These are phyloP conservation scores for Sphaerostilbella broomeana DNA, from an alignment of 2,329 filamentous ascomycete genomes.

Conservation along the genomic window DNA sequence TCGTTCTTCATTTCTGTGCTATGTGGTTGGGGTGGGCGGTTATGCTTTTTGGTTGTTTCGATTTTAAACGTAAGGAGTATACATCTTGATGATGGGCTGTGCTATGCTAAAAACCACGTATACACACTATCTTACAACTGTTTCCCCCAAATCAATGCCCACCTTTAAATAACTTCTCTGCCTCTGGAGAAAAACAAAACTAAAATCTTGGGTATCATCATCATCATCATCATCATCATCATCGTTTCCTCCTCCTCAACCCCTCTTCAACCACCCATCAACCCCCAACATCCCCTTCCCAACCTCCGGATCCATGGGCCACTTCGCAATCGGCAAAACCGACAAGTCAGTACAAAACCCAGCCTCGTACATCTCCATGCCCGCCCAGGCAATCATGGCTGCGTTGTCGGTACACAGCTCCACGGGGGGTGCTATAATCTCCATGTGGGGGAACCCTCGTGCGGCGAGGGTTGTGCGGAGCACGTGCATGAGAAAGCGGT, in stretches of 20 bases:
- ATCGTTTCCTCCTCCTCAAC: too few relatives aligned
- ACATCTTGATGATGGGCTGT: too few relatives aligned
- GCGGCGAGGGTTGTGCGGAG: slow-evolving; percentile 50
- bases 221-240: background rate
- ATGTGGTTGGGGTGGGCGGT: too few relatives aligned
- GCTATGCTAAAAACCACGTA: too few relatives aligned
- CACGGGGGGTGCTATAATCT: slow-evolving; percentile 67
- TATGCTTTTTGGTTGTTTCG: too few relatives aligned
- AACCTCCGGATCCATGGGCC: slow-evolving; percentile 61
- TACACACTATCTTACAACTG: too few relatives aligned
- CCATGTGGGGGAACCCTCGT: slow-evolving; percentile 56
- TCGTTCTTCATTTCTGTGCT: too few relatives aligned
- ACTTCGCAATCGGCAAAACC: slow-evolving; percentile 57
- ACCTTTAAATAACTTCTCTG: too few relatives aligned
- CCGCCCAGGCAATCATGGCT: slow-evolving; percentile 95
- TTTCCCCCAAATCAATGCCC: too few relatives aligned
- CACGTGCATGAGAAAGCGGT: slow-evolving; percentile 68
- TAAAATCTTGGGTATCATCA: too few relatives aligned
- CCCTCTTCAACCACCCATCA: slow-evolving; percentile 35
- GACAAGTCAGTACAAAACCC: slow-evolving; percentile 62
- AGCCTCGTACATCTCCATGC: slow-evolving; percentile 80
- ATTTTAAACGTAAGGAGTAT: too few relatives aligned
- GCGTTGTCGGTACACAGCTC: slow-evolving; percentile 89
- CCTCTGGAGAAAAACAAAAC: too few relatives aligned
- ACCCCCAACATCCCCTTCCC: slow-evolving; percentile 59